Base-by-base conservation (phyloP, 106 monocot genomes). In the Platanthera guangdongensis region DNA sequence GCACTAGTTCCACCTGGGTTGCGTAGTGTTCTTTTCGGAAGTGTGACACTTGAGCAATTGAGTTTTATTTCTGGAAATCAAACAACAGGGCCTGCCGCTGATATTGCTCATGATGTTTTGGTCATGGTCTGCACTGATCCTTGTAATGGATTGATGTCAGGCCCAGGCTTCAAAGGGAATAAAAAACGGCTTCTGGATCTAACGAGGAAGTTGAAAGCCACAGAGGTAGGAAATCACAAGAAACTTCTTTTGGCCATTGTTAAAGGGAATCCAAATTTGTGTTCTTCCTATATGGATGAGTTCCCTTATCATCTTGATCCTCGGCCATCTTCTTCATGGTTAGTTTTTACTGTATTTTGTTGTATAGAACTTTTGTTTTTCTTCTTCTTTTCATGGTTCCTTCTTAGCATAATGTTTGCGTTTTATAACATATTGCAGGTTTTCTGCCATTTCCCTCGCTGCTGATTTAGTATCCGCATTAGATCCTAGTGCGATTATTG, bases 131-230 rank as follows among this genome's bases (percentile, higher is more conserved):
- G 97, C 32, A 97, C 91, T 9, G 93, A 97, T 81, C 97, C 87
- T 46, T 50, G 74, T 68, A 97, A 97, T 85, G 97, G 97, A 19
- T 78, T 97, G 74, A 97, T 97, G 97, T 94, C 94, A 2, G 46
- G 80, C 63, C 28, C 47, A 28, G 86, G 83, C 13, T 84, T 89
- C 72, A 97, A 86, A 73, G 97, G 97, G 11, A 97, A 94, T 82
- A 78, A 86, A 50, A 88, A 84, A 76, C 80, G 97, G 21, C 82
- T 97, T 45, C 80, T 86, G 54, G 93, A 91, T 59, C 84, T 97
- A 57, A 93, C 92, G 94, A 97, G 84, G 89, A 97, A 93, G 72
- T 59, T 97, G 83, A 89, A 89, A 75, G 91, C 94, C 8, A 88
- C 89, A 10, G 89, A 97, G 75, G 62, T 74, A 45, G 51, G 13